Evolutionary conservation across 2,329 filamentous ascomycete genomes (phyloP), one percentile per base, ranked within the genome.

Genomic region (Fusarium nisikadoi): DNA sequence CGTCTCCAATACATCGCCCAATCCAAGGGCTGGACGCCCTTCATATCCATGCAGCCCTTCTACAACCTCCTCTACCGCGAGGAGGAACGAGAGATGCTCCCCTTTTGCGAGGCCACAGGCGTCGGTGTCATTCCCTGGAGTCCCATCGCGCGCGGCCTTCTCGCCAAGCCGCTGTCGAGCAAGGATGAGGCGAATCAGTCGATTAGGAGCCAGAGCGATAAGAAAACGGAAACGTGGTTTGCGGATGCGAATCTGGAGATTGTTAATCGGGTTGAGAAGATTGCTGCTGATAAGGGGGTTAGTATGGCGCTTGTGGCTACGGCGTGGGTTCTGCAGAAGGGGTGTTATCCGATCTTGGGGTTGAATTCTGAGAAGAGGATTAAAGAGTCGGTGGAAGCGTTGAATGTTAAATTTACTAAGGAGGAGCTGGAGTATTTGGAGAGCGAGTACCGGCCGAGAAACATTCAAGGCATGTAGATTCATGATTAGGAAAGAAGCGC

Each of bases 301-400:
- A 88, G 85, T 70, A 92, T 93, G 86, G 87, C 88, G 47, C 87
- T 91, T 62, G 87, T 93, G 8, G 87, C 90, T 0, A 84, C 91
- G 46, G 91, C 91, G 1, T 93, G 91, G 91, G 85, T 86, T 59
- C 80, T 88, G 71, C 84, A 86, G 56, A 83, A 86, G 36, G 85
- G 86, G 1, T 81, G 85, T 19, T 88, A 85, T 68, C 90, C 90
- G 0, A 92, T 92, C 65, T 81, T 92, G 47, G 90, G 91, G 0
- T 83, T 92, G 72, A 87, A 84, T 69, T 91, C 84, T 58, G 82
- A 86, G 38, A 83, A 85, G 63, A 82, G 90, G n/a, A 86, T 93
- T 47, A 87, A 91, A 39, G 89, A 92, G 81, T 88, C 89, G 3
- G 82, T 90, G 23, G 81, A 83, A 6, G 81, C 83, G 0, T 72